Conservation (phyloP, 1,139 yeast species). For the Scheffersomyces illinoinensis region DNA sequence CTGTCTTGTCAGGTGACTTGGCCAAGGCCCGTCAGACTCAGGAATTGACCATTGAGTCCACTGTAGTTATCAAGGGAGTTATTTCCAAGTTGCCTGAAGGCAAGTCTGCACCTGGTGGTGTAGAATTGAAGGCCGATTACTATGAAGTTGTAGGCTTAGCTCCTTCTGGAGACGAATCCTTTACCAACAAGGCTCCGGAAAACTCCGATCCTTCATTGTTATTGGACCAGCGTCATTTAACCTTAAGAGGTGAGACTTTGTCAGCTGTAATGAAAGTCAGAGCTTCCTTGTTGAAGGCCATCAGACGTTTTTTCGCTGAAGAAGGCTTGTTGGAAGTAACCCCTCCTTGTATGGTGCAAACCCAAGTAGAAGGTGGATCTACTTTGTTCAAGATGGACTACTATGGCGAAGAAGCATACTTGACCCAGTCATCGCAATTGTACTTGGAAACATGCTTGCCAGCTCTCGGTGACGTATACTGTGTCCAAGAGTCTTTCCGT, state of each 20-base stretch:
- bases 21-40: slow-evolving; percentile 87
- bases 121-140: slow-evolving; percentile 88
- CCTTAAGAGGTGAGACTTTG: slow-evolving; percentile 92
- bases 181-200: slow-evolving; percentile 92
- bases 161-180: slow-evolving; percentile 94
- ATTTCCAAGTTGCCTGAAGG: slow-evolving; percentile 90
- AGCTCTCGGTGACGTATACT: slow-evolving; percentile 93
- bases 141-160: slow-evolving; percentile 89
- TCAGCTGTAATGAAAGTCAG: slow-evolving; percentile 96
- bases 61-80: slow-evolving; percentile 77
- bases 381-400: slow-evolving; percentile 91
- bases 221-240: slow-evolving; percentile 92
- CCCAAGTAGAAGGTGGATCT: slow-evolving; percentile 99
- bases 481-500: slow-evolving; percentile 98
- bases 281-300: slow-evolving; percentile 68
- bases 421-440: slow-evolving; percentile 96
- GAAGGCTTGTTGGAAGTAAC: slow-evolving; percentile 87
- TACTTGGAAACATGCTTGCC: slow-evolving; percentile 97
- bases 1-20: slow-evolving; percentile 85
- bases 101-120: slow-evolving; percentile 96
- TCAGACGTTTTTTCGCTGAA: slow-evolving; percentile 77
- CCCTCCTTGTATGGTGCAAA: slow-evolving; percentile 99
- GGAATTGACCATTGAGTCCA: slow-evolving; percentile 85
- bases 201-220: slow-evolving; percentile 90
- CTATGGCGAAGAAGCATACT: slow-evolving; percentile 95